These are phyloP conservation scores for Cyberlindnera mycetangii DNA, from an alignment of 805 yeast species.

Conservation along the genomic window DNA sequence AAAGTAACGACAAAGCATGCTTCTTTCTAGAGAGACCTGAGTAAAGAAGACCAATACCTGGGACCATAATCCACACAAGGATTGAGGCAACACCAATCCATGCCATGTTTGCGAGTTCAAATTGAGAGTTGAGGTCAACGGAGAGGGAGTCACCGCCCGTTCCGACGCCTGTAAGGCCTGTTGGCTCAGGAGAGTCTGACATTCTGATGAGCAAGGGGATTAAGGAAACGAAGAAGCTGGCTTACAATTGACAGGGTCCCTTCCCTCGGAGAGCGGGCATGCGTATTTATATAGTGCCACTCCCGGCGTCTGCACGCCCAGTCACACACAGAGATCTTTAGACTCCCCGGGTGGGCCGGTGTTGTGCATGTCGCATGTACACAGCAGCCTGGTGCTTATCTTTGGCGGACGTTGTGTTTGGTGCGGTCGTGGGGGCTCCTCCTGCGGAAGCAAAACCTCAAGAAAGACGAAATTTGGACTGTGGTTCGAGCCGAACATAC, in stretches of 20 bases:
- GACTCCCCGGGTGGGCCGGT: too few species aligned
- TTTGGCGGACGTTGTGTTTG: too few species aligned
- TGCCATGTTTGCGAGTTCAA: slow-evolving; percentile 73
- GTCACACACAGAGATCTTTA: too few species aligned
- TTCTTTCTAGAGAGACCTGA: slow-evolving; percentile 93
- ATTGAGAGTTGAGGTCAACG: slow-evolving; percentile 67
- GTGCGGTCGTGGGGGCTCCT: too few species aligned
- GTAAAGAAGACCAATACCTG: slow-evolving; percentile 91
- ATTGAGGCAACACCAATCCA: slow-evolving; percentile 80
- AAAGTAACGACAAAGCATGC: slow-evolving; percentile 89
- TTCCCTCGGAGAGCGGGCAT: not conserved
- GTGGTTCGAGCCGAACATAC: too few species aligned
- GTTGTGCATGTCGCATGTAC: too few species aligned
- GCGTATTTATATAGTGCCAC: too few species aligned
- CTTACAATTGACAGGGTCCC: not conserved
- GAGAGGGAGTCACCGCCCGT: slow-evolving; percentile 82
- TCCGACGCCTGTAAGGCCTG: slow-evolving; percentile 53
- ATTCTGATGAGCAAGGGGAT: slow-evolving; percentile 12
- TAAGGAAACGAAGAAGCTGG: not conserved
- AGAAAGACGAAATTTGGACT: too few species aligned
- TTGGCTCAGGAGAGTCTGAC: slow-evolving; percentile 32
- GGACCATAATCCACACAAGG: slow-evolving; percentile 93
- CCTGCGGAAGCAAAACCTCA: too few species aligned
- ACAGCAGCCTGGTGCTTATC: too few species aligned
- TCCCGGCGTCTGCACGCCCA: too few species aligned